These are phyloP conservation scores for Plasmodium knowlesi DNA, from an alignment of 169 alveolate species.

Conservation along the genomic window DNA sequence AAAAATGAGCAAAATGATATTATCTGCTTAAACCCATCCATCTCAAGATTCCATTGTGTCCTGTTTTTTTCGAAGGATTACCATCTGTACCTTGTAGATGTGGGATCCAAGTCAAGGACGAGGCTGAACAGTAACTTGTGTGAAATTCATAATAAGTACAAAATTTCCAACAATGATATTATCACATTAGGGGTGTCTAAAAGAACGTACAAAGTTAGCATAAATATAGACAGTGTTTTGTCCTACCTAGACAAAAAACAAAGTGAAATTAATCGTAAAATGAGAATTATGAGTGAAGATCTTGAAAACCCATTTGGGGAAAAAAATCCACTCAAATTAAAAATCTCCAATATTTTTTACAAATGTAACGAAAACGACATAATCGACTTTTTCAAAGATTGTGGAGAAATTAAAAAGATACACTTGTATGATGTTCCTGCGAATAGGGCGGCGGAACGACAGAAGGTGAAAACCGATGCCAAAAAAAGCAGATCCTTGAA, in stretches of 20 bases:
- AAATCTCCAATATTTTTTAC: constrained; percentile 56
- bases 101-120: constrained; percentile 72
- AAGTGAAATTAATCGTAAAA: constrained; percentile 28
- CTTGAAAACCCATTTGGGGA: constrained; percentile 19
- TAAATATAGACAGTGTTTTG: constrained; percentile 52
- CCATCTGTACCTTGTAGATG: constrained; percentile 64
- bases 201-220: constrained; percentile 59
- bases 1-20: constrained; percentile 67
- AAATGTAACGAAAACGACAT: constrained; percentile 74
- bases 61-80: constrained; percentile 48
- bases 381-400: constrained; percentile 55
- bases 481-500: constrained; percentile 16
- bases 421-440: constrained; percentile 26
- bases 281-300: constrained; percentile 55
- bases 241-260: constrained; percentile 41
- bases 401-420: constrained; percentile 66
- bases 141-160: constrained; percentile 50
- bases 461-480: background rate
- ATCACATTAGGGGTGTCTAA: constrained; percentile 71
- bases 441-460: background rate
- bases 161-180: constrained; percentile 44
- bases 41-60: constrained; percentile 70
- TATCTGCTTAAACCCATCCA: constrained; percentile 73
- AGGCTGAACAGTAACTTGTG: constrained; percentile 33
- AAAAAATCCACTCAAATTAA: constrained; percentile 33